Percentiles rank a stretch among this genome's conserved stretches.
Evolutionary conservation across 306 rosid genomes (phyloP).

Genomic region (Rosa multiflora): DNA sequence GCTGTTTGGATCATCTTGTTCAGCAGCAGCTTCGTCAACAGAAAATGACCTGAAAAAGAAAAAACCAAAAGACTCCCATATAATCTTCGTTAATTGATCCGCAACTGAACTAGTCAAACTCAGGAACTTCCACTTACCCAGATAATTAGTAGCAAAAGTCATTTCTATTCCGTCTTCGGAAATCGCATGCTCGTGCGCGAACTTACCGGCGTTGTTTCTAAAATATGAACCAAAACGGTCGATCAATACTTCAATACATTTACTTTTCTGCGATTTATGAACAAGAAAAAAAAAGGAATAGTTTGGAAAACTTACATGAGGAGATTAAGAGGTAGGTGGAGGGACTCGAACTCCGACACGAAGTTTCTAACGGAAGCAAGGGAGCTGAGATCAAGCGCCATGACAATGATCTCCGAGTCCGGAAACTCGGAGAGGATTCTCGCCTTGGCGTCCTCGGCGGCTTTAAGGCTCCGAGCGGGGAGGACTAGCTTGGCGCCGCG

Average conservation of each 20-base stretch:
- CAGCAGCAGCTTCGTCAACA: conserved; percentile 64
- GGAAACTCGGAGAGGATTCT: conserved; percentile 62
- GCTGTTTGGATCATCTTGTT: conserved; percentile 75
- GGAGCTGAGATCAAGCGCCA: conserved; percentile 88
- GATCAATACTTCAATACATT: not conserved
- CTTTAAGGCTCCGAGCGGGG: conserved; percentile 71
- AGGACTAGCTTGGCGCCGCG: conserved; percentile 76
- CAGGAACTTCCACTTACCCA: conserved; percentile 33
- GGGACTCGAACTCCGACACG: conserved; percentile 54
- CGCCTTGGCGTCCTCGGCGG: conserved; percentile 68
- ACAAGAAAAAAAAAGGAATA: conserved; percentile 7
- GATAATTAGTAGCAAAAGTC: conserved; percentile 90
- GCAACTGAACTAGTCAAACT: not conserved
- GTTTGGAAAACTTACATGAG: conserved; percentile 52
- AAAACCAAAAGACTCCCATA: not conserved
- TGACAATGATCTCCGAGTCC: conserved; percentile 45
- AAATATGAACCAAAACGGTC: not conserved
- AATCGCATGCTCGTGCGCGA: conserved; percentile 63
- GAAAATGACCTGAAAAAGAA: conserved; percentile 67
- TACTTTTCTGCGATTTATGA: not conserved
- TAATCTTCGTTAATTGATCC: not conserved
- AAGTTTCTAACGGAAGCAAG: conserved; percentile 59
- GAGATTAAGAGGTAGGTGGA: conserved; percentile 67
- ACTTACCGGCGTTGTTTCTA: conserved; percentile 92
- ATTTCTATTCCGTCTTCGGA: conserved; percentile 87